phyloP scores from a whole-genome alignment of 257 asterid genomes.

The Solanum arcanum region DNA sequence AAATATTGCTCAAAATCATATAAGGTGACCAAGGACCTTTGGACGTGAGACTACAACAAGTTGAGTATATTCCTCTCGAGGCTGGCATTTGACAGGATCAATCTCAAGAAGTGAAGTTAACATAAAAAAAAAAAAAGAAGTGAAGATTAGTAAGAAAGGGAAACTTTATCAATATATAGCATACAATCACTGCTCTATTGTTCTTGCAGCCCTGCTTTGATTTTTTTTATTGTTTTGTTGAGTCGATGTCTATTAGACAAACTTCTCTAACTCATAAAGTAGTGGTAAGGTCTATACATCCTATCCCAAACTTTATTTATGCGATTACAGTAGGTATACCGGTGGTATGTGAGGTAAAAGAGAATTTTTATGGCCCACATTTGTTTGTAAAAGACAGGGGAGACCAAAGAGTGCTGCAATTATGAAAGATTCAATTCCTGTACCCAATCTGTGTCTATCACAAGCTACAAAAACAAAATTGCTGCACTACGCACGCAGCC shows the following conservation, averaged over 20 bases:
- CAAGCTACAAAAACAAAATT: not conserved
- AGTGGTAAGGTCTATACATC: no score
- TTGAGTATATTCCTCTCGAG: not conserved
- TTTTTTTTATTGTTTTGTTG: not conserved
- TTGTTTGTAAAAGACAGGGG: not conserved
- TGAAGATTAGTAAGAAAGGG: not conserved
- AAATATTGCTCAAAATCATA: not conserved
- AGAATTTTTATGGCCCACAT: not conserved
- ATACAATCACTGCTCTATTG: not conserved
- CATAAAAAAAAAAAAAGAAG: not conserved
- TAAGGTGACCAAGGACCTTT: not conserved
- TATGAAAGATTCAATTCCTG: not conserved
- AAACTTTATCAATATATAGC: not conserved
- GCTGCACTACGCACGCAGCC: not conserved
- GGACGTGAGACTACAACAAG: not conserved
- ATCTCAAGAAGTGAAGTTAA: not conserved
- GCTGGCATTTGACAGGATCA: not conserved
- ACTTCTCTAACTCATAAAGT: no score
- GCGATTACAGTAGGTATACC: no score
- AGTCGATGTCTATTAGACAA: not conserved
- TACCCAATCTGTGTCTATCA: not conserved
- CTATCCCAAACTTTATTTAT: fast-evolving
- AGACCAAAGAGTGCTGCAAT: not conserved
- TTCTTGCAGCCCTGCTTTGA: not conserved
- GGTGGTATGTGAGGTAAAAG: not conserved